Base-by-base conservation (phyloP, 2,329 filamentous ascomycete genomes). In the Stagonosporopsis chrysanthemi region DNA sequence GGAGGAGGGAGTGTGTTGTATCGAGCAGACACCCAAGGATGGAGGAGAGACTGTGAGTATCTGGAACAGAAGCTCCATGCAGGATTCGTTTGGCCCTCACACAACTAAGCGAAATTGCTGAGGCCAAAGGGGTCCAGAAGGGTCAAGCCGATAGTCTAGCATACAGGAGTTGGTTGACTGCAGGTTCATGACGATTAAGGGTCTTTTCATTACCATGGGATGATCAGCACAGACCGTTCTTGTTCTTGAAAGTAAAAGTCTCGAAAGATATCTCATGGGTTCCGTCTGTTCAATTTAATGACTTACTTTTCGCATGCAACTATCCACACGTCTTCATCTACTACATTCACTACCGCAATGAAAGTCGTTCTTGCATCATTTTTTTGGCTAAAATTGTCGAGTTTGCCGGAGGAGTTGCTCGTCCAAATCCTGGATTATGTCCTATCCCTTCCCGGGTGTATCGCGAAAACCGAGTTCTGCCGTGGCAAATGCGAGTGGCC, bases 401-500 rank as follows among this genome's bases (percentile, higher is more conserved):
- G 29, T 19, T 33, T 49, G 26, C 46, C 46, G 19, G 36, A 23
- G 12, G 46, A 49, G 26, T 4, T 49, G 17, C 31, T 49, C 14
- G 12, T 49, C 29, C 11, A 17, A 12, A 24, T 49, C 17, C 26
- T 49, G 4, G 36, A 24, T 19, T 12, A 23, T 24, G 17, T 19
- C 4, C 46, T 49, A 7, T 15, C 17, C 5, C 26, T 33, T 9
- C 36, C 36, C 26, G 46, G 46, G 1, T 7, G 9, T 17, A 41
- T 49, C 17, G 26, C 46, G 24, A 48, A 49, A 19, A 41, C 19
- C 12, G 17, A 49, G 5, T 49, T 40, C 19, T 49, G 26, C 12
- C 24, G 1, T n/a, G 36, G 46, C 23, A 19, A 49, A n/a, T 49
- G 46, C 17, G 46, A 49, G 23, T 49, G 46, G 46, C 46, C 46